Conservation (phyloP, 2,329 filamentous ascomycete genomes). For the Tolypocladium paradoxum region DNA sequence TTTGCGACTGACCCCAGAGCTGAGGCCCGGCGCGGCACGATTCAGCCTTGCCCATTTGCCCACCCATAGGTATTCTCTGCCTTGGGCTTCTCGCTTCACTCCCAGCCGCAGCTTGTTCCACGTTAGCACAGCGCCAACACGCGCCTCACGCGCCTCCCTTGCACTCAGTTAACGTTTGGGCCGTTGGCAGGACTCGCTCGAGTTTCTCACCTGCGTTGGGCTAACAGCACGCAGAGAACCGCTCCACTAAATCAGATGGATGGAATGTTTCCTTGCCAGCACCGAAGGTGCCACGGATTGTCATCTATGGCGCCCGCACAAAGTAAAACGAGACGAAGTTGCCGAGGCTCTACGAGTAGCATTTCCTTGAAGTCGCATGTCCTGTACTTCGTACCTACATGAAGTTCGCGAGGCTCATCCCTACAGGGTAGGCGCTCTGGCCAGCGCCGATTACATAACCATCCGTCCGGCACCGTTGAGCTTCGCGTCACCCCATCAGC, state of each 20-base stretch:
- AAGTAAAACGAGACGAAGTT: no score
- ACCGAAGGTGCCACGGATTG: no score
- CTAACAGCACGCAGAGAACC: no score
- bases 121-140: not conserved
- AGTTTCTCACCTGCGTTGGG: no score
- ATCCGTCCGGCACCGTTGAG: no score
- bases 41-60: not conserved
- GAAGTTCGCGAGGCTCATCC: not conserved
- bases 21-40: no score
- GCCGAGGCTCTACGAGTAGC: not conserved
- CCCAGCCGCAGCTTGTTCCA: not conserved
- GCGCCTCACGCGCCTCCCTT: not conserved
- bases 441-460: not conserved
- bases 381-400: no score
- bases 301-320: no score
- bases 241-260: no score
- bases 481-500: not conserved
- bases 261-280: no score
- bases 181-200: not conserved
- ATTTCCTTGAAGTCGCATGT: not conserved
- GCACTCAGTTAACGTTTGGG: not conserved
- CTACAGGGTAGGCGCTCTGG: not conserved
- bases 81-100: not conserved
- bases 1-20: no score
- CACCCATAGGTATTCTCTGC: not conserved